A percentile compares a stretch with the other conserved stretches of the same genome.
These are phyloP conservation scores for Fistulifera solaris DNA, from an alignment of 108 stramenopile genomes.

Conservation along the genomic window DNA sequence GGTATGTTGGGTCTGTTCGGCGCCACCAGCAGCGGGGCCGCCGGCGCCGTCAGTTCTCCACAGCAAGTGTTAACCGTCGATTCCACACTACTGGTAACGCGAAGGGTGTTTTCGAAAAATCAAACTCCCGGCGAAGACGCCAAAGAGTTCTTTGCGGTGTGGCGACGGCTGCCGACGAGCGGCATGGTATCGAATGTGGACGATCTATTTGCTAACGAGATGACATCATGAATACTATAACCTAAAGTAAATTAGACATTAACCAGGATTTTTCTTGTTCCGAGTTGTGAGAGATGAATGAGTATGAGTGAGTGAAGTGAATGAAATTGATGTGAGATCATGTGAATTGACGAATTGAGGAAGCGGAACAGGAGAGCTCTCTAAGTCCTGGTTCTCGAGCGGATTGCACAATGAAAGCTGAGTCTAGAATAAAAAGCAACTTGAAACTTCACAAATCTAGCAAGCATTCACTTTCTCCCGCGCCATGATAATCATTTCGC, in stretches of 20 bases:
- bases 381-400: too few species aligned
- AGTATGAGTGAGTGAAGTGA: too few species aligned
- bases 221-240: too few species aligned
- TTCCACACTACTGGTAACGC: slow-evolving; percentile 57
- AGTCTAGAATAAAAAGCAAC: neutral
- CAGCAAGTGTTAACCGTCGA: slow-evolving; percentile 79
- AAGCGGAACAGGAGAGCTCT: too few species aligned
- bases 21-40: slow-evolving; percentile 22
- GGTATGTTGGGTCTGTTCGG: slow-evolving; percentile 37
- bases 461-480: slow-evolving; percentile 54
- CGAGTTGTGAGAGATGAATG: too few species aligned
- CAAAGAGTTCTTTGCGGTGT: slow-evolving; percentile 73
- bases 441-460: slow-evolving; percentile 3
- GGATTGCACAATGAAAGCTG: too few species aligned
- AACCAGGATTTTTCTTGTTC: too few species aligned
- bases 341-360: too few species aligned
- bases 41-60: slow-evolving; percentile 28
- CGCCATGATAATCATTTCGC: slow-evolving; percentile 51
- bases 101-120: slow-evolving; percentile 17
- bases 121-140: slow-evolving; percentile 37
- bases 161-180: slow-evolving; percentile 30
- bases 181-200: too few species aligned
- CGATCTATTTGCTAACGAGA: too few species aligned
- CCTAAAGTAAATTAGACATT: too few species aligned
- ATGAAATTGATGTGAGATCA: too few species aligned